Evolutionary conservation across 345 rosid species (phyloP).

Genomic region (Salix koriyanagi): DNA sequence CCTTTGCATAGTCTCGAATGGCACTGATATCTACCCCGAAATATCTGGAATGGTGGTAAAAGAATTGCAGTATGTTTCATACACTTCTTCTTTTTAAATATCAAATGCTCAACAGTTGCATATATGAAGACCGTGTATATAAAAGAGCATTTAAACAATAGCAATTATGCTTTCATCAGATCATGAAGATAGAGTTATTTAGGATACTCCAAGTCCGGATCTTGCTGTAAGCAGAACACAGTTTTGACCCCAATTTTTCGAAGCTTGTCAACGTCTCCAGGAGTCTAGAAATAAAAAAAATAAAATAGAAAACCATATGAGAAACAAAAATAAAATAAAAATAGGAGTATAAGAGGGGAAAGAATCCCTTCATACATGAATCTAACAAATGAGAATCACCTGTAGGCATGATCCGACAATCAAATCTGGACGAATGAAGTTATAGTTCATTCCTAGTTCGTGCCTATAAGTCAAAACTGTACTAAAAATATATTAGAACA

Average conservation of each 20-base stretch:
- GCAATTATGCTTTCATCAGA: not conserved
- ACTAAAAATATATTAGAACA: constrained; percentile 23
- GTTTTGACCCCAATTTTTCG: constrained; percentile 82
- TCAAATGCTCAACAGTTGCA: not conserved
- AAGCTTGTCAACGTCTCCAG: constrained; percentile 82
- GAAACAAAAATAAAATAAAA: not conserved
- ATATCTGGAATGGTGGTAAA: constrained; percentile 60
- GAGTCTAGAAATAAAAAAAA: constrained; percentile 48
- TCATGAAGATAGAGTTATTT: not conserved
- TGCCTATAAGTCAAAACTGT: constrained; percentile 92
- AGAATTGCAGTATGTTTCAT: constrained; percentile 15
- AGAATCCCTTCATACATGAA: not conserved
- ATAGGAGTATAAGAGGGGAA: not conserved
- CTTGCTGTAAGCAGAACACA: constrained; percentile 87
- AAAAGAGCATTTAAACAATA: not conserved
- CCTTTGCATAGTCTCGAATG: constrained; percentile 64
- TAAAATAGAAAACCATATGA: constrained; percentile 3
- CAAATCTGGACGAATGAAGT: constrained; percentile 77
- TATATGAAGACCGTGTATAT: not conserved
- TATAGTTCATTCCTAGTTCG: constrained; percentile 88
- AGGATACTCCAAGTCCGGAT: constrained; percentile 96
- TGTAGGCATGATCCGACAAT: constrained; percentile 96
- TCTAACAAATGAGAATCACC: constrained; percentile 40
- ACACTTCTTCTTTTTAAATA: not conserved
- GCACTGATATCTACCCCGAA: constrained; percentile 84